Percentiles rank a stretch among this genome's conserved stretches.
These are phyloP conservation scores for Amanita fuliginea DNA, from an alignment of 768 basidiomycete species.

Conservation along the genomic window DNA sequence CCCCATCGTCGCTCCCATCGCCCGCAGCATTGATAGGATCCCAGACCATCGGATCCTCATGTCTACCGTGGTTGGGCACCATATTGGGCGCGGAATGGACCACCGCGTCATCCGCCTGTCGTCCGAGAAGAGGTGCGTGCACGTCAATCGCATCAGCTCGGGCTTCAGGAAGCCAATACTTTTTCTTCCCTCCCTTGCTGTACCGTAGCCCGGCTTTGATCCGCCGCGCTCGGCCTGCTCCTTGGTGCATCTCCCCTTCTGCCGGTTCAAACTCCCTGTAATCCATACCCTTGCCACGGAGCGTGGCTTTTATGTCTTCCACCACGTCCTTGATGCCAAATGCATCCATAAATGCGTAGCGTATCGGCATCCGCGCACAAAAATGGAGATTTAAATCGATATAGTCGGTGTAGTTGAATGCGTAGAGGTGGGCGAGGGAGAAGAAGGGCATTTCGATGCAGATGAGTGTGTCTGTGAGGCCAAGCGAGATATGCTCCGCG, in stretches of 20 bases:
- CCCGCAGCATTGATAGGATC: not conserved
- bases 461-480: slow-evolving; percentile 83
- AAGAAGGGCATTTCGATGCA: slow-evolving; percentile 98
- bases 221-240: slow-evolving; percentile 72
- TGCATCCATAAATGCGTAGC: slow-evolving; percentile 79
- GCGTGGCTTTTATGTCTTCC: slow-evolving; percentile 72
- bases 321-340: slow-evolving; percentile 81
- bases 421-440: slow-evolving; percentile 89
- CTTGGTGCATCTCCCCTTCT: slow-evolving; percentile 88
- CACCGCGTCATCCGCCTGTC: slow-evolving; percentile 44
- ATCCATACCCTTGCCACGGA: slow-evolving; percentile 84
- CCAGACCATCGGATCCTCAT: slow-evolving; percentile 27
- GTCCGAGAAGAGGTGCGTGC: slow-evolving; percentile 62
- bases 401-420: slow-evolving; percentile 87
- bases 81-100: slow-evolving; percentile 57
- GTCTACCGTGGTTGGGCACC: slow-evolving; percentile 23
- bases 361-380: slow-evolving; percentile 85
- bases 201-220: slow-evolving; percentile 92
- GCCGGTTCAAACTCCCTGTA: slow-evolving; percentile 96
- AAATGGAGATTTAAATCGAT: slow-evolving; percentile 45
- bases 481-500: slow-evolving; percentile 80
- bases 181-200: slow-evolving; percentile 77
- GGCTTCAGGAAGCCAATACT: slow-evolving; percentile 91
- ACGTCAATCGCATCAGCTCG: slow-evolving; percentile 33
- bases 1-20: slow-evolving; percentile 14